Evolutionary conservation across 2,329 filamentous ascomycete genomes (phyloP).

Genomic region (Endoconidiophora laricicola): DNA sequence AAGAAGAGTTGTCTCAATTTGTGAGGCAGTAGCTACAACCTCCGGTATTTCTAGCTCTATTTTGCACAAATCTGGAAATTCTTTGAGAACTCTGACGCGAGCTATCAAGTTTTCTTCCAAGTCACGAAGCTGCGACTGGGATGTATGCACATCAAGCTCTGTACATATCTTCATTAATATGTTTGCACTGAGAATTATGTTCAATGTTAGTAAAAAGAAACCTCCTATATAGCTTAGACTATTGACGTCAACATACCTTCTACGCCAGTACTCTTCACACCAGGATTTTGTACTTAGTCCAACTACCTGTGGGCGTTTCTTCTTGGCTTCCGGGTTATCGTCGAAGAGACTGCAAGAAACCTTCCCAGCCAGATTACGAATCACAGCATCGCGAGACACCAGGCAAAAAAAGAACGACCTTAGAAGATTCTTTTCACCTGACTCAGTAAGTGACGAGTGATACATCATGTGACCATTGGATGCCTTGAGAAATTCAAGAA

Average conservation of each 20-base stretch:
- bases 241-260: slow-evolving; percentile 25
- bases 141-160: slow-evolving; percentile 10
- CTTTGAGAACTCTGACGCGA: slow-evolving; percentile 33
- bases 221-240: background rate
- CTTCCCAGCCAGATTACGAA: slow-evolving; percentile 30
- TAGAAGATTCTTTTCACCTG: slow-evolving; percentile 7
- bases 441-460: slow-evolving; percentile 15
- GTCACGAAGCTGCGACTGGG: slow-evolving; percentile 5
- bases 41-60: slow-evolving; percentile 38
- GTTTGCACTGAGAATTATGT: slow-evolving; percentile 5
- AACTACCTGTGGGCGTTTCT: slow-evolving; percentile 22
- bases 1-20: slow-evolving; percentile 45
- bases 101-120: slow-evolving; percentile 37
- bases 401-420: slow-evolving; percentile 35
- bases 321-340: slow-evolving; percentile 20
- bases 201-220: background rate
- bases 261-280: slow-evolving; percentile 32
- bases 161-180: slow-evolving; percentile 8
- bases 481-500: slow-evolving; percentile 40
- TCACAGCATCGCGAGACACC: slow-evolving; percentile 32
- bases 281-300: slow-evolving; percentile 23
- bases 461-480: slow-evolving; percentile 19
- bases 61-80: slow-evolving; percentile 20
- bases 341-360: slow-evolving; percentile 34
- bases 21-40: slow-evolving; percentile 33